phyloP scores from a whole-genome alignment of 495 filamentous ascomycete species.

The Bacidia rubella region DNA sequence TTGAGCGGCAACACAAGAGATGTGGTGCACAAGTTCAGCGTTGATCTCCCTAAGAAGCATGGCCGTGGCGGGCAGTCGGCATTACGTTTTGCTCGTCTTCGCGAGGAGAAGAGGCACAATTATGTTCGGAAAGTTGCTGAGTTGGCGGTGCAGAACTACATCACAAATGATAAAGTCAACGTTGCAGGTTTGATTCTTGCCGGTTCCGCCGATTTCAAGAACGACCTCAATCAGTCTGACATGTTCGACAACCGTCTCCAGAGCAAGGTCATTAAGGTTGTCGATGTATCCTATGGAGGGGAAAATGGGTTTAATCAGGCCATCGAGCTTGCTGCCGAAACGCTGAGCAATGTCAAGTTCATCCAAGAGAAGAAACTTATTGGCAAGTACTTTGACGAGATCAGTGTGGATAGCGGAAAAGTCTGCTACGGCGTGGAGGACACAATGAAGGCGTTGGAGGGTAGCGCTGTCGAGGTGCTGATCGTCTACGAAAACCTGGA shows the following conservation, averaged over 20 bases:
- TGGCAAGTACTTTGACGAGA: constrained; percentile 95
- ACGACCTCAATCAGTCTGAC: constrained; percentile 93
- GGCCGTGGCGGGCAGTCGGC: constrained; percentile 99
- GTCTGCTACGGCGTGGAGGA: constrained; percentile 97
- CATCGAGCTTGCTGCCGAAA: constrained; percentile 88
- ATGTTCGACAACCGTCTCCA: constrained; percentile 88
- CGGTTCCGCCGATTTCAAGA: constrained; percentile 98
- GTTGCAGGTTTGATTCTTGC: constrained; percentile 88
- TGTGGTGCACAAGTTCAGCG: constrained; percentile 90
- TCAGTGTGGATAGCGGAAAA: constrained; percentile 88
- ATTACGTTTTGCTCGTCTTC: constrained; percentile 96
- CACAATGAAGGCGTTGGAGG: constrained; percentile 91
- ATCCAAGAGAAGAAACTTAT: constrained; percentile 99
- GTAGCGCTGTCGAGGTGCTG: constrained; percentile 83
- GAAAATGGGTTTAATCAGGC: constrained; percentile 99
- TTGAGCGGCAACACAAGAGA: constrained; percentile 94
- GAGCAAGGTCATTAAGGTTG: constrained; percentile 94
- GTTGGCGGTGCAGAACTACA: constrained; percentile 94
- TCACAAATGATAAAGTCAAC: constrained; percentile 95
- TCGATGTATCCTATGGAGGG: constrained; percentile 95
- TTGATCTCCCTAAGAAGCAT: constrained; percentile 98
- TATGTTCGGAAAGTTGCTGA: constrained; percentile 98
- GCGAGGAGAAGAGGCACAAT: constrained; percentile 99
- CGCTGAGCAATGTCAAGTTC: constrained; percentile 97
- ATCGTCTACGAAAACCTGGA: constrained; percentile 99